These are phyloP conservation scores for Apium graveolens DNA, from an alignment of 129 eudicot genomes.

Conservation along the genomic window DNA sequence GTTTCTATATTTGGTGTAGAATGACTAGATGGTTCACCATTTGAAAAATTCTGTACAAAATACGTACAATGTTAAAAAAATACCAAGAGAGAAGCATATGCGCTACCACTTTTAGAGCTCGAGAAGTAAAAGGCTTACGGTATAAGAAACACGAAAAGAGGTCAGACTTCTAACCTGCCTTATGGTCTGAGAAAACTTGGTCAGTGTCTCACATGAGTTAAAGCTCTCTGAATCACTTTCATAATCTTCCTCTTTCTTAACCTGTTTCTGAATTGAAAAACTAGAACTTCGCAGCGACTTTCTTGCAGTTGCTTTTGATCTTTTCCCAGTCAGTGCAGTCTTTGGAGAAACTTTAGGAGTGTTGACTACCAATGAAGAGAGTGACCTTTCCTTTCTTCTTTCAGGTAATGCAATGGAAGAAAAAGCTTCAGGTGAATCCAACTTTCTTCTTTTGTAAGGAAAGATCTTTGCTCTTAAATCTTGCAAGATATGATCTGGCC, in stretches of 20 bases:
- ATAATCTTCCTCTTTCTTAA: conserved; percentile 64
- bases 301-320: conserved; percentile 56
- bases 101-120: background rate
- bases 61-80: background rate
- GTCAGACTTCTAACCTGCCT: conserved; percentile 47
- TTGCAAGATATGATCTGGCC: conserved; percentile 85
- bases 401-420: conserved; percentile 48
- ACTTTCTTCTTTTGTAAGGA: conserved; percentile 62
- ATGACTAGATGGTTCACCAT: conserved; percentile 40
- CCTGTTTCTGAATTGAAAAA: conserved; percentile 48
- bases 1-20: conserved; percentile 34
- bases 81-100: background rate
- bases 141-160: background rate
- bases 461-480: conserved; percentile 71
- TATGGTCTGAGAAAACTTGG: conserved; percentile 34
- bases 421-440: conserved; percentile 48
- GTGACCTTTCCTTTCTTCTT: conserved; percentile 85
- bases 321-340: conserved; percentile 56
- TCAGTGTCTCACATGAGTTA: conserved; percentile 57
- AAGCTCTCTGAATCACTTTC: conserved; percentile 64
- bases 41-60: conserved; percentile 49
- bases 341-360: conserved; percentile 68
- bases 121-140: background rate
- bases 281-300: conserved; percentile 56
- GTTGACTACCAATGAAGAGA: conserved; percentile 70